Base-by-base conservation (phyloP, 345 rosid species). In the Citrus reticulata region DNA sequence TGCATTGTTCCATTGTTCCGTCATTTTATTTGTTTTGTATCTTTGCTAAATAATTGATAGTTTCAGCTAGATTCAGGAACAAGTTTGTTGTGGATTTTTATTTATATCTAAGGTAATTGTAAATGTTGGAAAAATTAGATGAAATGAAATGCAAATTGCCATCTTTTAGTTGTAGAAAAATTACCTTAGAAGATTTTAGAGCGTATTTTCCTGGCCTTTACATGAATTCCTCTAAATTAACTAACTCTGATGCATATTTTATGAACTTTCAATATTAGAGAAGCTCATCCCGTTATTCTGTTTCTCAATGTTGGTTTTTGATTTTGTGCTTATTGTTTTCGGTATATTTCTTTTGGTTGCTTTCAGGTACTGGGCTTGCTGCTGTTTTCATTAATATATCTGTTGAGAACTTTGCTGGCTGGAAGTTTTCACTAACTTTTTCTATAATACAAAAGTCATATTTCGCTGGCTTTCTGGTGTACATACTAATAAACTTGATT, bases 381-480 rank as follows among this genome's bases (percentile, higher is more conserved):
- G 98, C 98, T 72, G 97, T 93, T 37, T 92, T 95, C 83, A 95
- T 95, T 74, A 95, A 93, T 77, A 83, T 95, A 49, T 92, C 98
- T 16, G 99, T 95, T 7, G 99, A 93, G 85, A 95, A 95, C 90
- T 95, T 95, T 83, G 96, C 97, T 20, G 98, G 99, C 76, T 95
- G 99, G 98, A 95, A 92, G 80, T 93, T 91, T 78, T 84, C 88
- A 0, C 82, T 92, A 73, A 93, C 97, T 10, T 95, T 95, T 76
- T 81, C 90, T 5, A 89, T 95, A 70, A 92, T 95, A 84, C 97
- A 93, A 78, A 92, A 89, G 75, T 95, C 99, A 49, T 93, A 95
- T 76, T 62, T 95, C 27, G 95, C 93, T 30, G 99, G 99, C 20
- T 92, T 91, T 87, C 20, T 93, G 66, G 78, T 95, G 79, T 95